phyloP scores from a whole-genome alignment of 2,329 filamentous ascomycete species.

The Chaetomium sp. region DNA sequence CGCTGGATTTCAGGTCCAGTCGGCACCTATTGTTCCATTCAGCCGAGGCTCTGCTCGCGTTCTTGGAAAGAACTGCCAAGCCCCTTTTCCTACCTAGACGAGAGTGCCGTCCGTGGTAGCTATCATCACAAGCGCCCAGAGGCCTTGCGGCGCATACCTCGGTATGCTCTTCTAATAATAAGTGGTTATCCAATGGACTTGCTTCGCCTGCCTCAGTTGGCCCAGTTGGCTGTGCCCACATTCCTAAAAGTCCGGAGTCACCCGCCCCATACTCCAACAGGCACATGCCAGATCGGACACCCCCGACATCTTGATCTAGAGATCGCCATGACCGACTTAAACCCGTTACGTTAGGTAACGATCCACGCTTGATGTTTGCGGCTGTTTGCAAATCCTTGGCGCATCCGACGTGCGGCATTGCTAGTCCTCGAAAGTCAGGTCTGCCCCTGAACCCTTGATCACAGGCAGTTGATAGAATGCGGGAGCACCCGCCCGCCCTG shows the following conservation, averaged over 20 bases:
- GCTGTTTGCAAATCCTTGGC: constrained; percentile 22
- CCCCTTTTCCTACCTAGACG: not conserved
- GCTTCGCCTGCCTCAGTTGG: not conserved
- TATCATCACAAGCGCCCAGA: not conserved
- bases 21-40: not conserved
- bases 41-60: not conserved
- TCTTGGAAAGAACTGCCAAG: not conserved
- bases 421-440: constrained; percentile 29
- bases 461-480: constrained; percentile 10
- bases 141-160: not conserved
- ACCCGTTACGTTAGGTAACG: constrained; percentile 25
- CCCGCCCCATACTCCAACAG: not conserved
- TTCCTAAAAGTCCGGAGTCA: not conserved
- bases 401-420: constrained; percentile 17
- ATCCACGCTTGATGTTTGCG: not conserved
- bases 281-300: not conserved
- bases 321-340: constrained; percentile 17
- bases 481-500: constrained; percentile 31
- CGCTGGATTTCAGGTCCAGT: not conserved
- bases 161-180: not conserved
- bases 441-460: not conserved
- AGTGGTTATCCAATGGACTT: not conserved
- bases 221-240: not conserved
- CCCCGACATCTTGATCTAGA: constrained; percentile 2
- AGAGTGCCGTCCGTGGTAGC: not conserved